Base-by-base conservation (phyloP, 2,329 filamentous ascomycete species). In the Ploettnerulaceae sp. region DNA sequence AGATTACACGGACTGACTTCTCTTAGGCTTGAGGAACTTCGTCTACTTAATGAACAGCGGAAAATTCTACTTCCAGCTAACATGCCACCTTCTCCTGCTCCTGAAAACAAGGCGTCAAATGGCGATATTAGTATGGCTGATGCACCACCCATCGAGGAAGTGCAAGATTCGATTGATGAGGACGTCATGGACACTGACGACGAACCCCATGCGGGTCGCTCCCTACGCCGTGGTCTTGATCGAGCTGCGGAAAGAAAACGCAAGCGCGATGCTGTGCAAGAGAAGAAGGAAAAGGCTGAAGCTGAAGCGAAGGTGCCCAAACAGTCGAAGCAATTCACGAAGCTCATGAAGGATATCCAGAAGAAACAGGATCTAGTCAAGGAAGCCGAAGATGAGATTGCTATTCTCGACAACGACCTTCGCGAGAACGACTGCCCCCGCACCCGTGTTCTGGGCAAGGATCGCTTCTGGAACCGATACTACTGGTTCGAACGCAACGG, bases 401-500 rank as follows among this genome's bases (percentile, higher is more conserved):
- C 81, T 3, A 77, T 84, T 24, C 79, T 95, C 41, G 91, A 97
- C 59, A 90, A 94, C 59, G 90, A 97, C 64, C 74, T 98, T 35
- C 86, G 93, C 42, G 91, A 97, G 67, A 89, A 90, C 31, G 88
- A 96, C 66, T 95, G 91, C 59, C 88, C 90, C 26, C 84, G 93
- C 52, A 95, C 90, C 14, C 83, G 88, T 53, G 82, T 91, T 14
- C 74, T 98, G 20, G 93, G 93, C 50, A 91, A 93, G 65, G 93
- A 98, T 67, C 82, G 93, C 34, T 98, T 95, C 73, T 95, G 91
- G 82, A 97, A 98, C 67, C 81, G 91, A 44, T 98, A 97, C 68
- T 97, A 94, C 73, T 98, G 93, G 91, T 96, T 97, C 65, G 93
- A 98, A 68, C 84, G 91, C 53, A 98, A 97, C 61, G 93, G 90